phyloP scores from a whole-genome alignment of 768 basidiomycete genomes.

The Mrakia gelida region DNA sequence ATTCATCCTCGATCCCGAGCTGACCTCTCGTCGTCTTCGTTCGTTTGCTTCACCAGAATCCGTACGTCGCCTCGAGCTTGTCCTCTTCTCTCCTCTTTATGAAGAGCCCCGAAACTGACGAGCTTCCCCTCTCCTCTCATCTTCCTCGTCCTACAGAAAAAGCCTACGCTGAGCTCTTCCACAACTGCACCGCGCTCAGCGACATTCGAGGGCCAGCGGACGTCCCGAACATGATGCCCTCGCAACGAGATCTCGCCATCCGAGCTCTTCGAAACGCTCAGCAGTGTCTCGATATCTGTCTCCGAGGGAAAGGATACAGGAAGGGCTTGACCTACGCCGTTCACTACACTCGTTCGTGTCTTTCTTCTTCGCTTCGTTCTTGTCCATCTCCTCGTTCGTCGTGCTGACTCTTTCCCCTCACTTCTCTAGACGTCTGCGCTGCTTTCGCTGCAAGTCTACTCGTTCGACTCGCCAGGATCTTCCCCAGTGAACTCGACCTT shows the following conservation, averaged over 20 bases:
- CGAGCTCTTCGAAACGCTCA: slow-evolving; percentile 78
- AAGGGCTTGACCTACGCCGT: slow-evolving; percentile 82
- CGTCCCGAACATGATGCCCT: slow-evolving; percentile 72
- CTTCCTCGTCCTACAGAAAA: slow-evolving; percentile 18
- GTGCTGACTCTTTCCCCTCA: slow-evolving; percentile 1
- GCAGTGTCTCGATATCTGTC: slow-evolving; percentile 75
- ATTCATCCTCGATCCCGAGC: neutral
- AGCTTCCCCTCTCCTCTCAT: neutral
- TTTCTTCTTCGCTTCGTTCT: neutral
- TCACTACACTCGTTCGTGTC: slow-evolving; percentile 44
- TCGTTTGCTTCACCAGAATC: slow-evolving; percentile 62
- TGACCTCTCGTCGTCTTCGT: slow-evolving; percentile 59
- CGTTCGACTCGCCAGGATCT: slow-evolving; percentile 76
- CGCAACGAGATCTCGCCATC: slow-evolving; percentile 73
- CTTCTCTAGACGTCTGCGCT: slow-evolving; percentile 83
- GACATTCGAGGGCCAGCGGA: slow-evolving; percentile 77
- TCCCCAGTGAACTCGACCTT: slow-evolving; percentile 79
- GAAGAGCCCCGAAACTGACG: neutral
- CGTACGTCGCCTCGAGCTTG: slow-evolving; percentile 52
- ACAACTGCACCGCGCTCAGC: slow-evolving; percentile 41
- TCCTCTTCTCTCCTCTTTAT: neutral
- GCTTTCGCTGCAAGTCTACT: slow-evolving; percentile 90
- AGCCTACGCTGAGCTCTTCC: slow-evolving; percentile 40
- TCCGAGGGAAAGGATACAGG: slow-evolving; percentile 66
- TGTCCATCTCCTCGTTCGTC: neutral